phyloP scores from a whole-genome alignment of 148 eudicot genomes.

The Mesembryanthemum crystallinum region DNA sequence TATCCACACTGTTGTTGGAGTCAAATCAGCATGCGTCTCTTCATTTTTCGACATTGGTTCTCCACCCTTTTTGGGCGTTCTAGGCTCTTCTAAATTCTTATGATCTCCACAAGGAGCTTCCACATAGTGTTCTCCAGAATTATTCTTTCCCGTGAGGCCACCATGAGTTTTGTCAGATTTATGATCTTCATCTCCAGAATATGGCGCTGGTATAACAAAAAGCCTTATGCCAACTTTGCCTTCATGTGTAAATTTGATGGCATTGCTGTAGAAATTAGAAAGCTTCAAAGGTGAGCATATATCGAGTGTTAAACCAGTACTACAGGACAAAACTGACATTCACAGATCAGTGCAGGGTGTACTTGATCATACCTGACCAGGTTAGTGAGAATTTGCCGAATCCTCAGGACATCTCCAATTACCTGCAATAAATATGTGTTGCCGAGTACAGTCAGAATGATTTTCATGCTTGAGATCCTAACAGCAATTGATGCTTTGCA shows the following conservation, averaged over 20 bases:
- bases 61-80: too few relatives aligned
- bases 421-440: slow-evolving; percentile 47
- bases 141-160: slow-evolving; percentile 22
- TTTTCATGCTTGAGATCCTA: slow-evolving; percentile 3
- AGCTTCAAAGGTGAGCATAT: neutral
- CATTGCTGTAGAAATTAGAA: slow-evolving; percentile 54
- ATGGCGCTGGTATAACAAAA: slow-evolving; percentile 49
- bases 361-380: slow-evolving; percentile 58
- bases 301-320: neutral
- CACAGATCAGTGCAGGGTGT: neutral
- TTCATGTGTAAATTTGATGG: slow-evolving; percentile 88
- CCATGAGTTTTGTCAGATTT: slow-evolving; percentile 15
- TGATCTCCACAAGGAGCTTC: slow-evolving; percentile 33
- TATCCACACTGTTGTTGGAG: slow-evolving; percentile 69
- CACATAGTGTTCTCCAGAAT: slow-evolving; percentile 14
- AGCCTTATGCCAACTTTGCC: slow-evolving; percentile 87
- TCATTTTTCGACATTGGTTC: slow-evolving; percentile 20
- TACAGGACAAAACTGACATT: neutral
- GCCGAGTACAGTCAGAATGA: neutral
- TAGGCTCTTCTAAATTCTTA: slow-evolving; percentile 18
- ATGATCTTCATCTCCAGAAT: slow-evolving; percentile 29
- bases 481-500: neutral
- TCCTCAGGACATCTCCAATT: slow-evolving; percentile 85
- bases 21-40: neutral
- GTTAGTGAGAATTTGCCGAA: slow-evolving; percentile 94